Conservation (phyloP, 2,329 filamentous ascomycete species). For the Cladosporium halotolerans region DNA sequence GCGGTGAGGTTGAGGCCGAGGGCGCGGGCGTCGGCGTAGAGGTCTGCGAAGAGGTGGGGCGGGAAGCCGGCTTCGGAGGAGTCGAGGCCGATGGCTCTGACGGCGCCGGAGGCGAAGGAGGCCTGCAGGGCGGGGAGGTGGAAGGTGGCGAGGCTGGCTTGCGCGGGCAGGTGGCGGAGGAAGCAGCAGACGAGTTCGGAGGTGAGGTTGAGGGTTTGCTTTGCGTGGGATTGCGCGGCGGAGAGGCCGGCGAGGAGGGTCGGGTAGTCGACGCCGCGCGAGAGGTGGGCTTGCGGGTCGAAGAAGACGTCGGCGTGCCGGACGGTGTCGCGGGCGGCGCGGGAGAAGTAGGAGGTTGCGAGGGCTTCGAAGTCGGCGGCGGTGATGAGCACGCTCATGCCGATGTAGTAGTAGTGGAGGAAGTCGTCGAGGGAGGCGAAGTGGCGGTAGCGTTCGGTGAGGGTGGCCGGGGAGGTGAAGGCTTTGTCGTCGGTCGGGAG, state of each 20-base stretch:
- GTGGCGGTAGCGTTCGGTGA: slow-evolving; percentile 57
- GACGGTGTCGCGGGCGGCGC: slow-evolving; percentile 58
- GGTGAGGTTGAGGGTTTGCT: slow-evolving; percentile 57
- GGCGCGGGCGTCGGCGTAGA: slow-evolving; percentile 51
- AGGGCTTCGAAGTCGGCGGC: slow-evolving; percentile 65
- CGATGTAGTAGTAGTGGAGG: slow-evolving; percentile 71
- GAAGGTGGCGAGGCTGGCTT: slow-evolving; percentile 48
- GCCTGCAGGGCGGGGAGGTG: slow-evolving; percentile 37
- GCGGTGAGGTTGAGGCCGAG: slow-evolving; percentile 59
- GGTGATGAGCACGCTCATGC: slow-evolving; percentile 62
- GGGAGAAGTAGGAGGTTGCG: slow-evolving; percentile 64
- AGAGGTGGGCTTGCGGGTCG: slow-evolving; percentile 69
- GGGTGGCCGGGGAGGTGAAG: slow-evolving; percentile 54
- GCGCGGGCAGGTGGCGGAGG: slow-evolving; percentile 60
- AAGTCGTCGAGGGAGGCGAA: slow-evolving; percentile 73
- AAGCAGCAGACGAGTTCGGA: slow-evolving; percentile 66
- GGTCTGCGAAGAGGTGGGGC: slow-evolving; percentile 51
- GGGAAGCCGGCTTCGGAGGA: slow-evolving; percentile 48
- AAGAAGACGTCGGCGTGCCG: slow-evolving; percentile 74
- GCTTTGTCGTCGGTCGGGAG: slow-evolving; percentile 54
- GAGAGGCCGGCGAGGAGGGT: slow-evolving; percentile 60
- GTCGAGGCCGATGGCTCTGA: slow-evolving; percentile 62
- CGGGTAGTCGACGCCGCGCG: slow-evolving; percentile 55
- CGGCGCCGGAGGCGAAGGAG: slow-evolving; percentile 44
- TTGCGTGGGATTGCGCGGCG: slow-evolving; percentile 54